A percentile compares a stretch with the other conserved stretches of the same genome.
Evolutionary conservation across 768 basidiomycete genomes (phyloP).

Genomic region (Tricholoma bakamatsutake): DNA sequence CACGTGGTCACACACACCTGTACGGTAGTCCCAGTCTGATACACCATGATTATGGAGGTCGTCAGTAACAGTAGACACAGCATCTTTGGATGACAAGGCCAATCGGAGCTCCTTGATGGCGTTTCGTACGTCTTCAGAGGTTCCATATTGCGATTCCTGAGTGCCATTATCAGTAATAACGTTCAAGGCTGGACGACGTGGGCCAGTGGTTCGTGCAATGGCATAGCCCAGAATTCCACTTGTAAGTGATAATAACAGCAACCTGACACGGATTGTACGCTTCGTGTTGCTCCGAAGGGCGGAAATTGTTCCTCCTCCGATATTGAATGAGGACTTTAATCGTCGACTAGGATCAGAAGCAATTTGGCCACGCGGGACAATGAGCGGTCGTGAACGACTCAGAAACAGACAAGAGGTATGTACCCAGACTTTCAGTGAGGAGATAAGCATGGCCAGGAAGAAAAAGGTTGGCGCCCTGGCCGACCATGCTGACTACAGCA

Average conservation of each 20-base stretch:
- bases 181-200: background rate
- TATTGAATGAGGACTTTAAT: background rate
- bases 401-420: background rate
- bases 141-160: constrained; percentile 35
- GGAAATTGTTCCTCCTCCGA: background rate
- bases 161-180: background rate
- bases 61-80: constrained; percentile 45
- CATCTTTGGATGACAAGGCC: constrained; percentile 29
- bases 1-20: constrained; percentile 29
- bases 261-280: background rate
- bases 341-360: background rate
- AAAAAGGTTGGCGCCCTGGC: background rate
- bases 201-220: constrained; percentile 3
- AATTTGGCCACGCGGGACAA: background rate
- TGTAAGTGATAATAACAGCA: constrained; percentile 7
- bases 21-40: constrained; percentile 45
- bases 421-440: constrained; percentile 3
- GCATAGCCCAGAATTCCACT: constrained; percentile 13
- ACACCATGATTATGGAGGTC: constrained; percentile 51
- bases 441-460: constrained; percentile 10
- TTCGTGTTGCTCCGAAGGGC: background rate
- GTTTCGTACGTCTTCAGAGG: constrained; percentile 42
- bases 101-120: constrained; percentile 46
- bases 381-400: background rate
- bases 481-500: background rate